Conservation (phyloP, 2,329 filamentous ascomycete species). For the Podosphaera fusca region DNA sequence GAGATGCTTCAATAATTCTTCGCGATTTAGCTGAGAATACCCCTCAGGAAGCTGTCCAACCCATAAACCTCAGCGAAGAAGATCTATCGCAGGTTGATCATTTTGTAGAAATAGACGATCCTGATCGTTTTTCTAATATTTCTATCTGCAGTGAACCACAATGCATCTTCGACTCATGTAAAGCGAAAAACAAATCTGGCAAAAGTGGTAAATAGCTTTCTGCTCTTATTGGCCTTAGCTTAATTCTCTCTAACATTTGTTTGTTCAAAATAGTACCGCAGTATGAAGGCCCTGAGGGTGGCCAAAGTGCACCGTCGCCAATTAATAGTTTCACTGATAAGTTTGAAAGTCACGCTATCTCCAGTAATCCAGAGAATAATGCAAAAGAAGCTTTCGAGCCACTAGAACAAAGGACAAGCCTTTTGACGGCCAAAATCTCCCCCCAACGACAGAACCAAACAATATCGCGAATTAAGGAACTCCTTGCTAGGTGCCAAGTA, state of each 20-base stretch:
- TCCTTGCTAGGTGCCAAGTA: conserved; percentile 88
- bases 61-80: conserved; percentile 57
- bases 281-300: no score
- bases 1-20: conserved; percentile 56
- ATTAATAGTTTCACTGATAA: not conserved
- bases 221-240: no score
- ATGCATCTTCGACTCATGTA: conserved; percentile 28
- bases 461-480: conserved; percentile 89
- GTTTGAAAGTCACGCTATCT: conserved; percentile 26
- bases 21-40: conserved; percentile 86
- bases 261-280: no score
- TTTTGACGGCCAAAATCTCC: conserved; percentile 69
- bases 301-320: no score
- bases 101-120: conserved; percentile 34
- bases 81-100: conserved; percentile 53
- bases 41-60: conserved; percentile 52
- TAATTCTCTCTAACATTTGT: no score
- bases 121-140: conserved; percentile 38
- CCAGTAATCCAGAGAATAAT: conserved; percentile 39
- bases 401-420: conserved; percentile 39
- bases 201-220: no score
- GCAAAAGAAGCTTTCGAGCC: conserved; percentile 29
- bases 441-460: conserved; percentile 81
- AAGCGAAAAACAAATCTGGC: conserved; percentile 20
- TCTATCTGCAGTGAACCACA: conserved; percentile 47